Conservation (phyloP, 345 rosid genomes). For the Populus simonii region DNA sequence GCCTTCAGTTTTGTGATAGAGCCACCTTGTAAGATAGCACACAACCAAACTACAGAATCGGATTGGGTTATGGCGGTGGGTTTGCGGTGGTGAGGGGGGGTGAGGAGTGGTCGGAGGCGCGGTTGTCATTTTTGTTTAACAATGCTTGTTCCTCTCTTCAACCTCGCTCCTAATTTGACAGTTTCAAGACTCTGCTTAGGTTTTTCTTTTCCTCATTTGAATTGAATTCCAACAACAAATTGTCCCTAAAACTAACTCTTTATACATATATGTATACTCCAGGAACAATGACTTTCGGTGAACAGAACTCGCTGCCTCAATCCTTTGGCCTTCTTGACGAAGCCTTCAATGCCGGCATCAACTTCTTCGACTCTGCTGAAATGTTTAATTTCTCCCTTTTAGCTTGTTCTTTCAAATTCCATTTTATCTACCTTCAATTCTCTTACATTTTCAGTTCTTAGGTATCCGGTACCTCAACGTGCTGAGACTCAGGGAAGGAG, state of each 20-base stretch:
- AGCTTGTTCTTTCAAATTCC: too few species aligned
- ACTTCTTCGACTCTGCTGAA: constrained; percentile 70
- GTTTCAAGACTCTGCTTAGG: constrained; percentile 63
- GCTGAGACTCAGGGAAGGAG: constrained; percentile 59
- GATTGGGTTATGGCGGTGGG: too few species aligned
- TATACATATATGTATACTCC: neutral
- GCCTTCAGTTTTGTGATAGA: too few species aligned
- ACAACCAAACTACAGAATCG: too few species aligned
- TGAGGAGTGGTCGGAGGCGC: too few species aligned
- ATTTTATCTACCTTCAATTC: neutral
- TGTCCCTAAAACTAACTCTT: neutral
- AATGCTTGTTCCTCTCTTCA: constrained; percentile 48
- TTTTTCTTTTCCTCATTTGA: neutral
- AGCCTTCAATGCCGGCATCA: constrained; percentile 52
- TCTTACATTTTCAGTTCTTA: neutral
- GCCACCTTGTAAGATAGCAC: too few species aligned
- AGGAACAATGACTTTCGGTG: constrained; percentile 72
- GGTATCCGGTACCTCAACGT: constrained; percentile 75
- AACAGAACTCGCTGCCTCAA: constrained; percentile 46
- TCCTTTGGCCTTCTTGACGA: constrained; percentile 58
- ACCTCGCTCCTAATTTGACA: constrained; percentile 40
- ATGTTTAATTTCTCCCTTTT: constrained; percentile 26
- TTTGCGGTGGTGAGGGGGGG: too few species aligned
- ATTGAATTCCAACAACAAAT: neutral
- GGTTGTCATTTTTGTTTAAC: neutral